Evolutionary conservation across 192 early-diverging fungal species (phyloP), one percentile per base, ranked within the genome.

Genomic region (Chytriomyces sp.): DNA sequence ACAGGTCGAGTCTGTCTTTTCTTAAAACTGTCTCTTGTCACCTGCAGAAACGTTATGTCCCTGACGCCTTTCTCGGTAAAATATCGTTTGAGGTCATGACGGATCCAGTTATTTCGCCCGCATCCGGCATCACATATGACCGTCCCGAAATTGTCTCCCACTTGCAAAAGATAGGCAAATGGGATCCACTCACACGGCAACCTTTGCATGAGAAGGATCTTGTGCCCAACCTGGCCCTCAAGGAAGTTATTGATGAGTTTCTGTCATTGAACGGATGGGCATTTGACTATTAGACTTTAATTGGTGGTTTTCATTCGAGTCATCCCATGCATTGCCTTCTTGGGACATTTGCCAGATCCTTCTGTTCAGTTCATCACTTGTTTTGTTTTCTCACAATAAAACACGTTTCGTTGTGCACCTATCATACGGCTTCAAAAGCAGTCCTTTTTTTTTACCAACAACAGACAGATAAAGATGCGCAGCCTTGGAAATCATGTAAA

Each of bases 1-100:
- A n/a, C n/a, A n/a, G 56, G 19, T 26, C 31, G 30, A 52, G 32
- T 36, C 0, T 2, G 17, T 30, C 3, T 36, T 37, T 41, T 64
- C 5, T 37, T 17, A 25, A 30, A 12, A 28, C 14, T 33, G 39
- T 41, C 49, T 64, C 22, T 7, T 44, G 30, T 54, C 8, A 30
- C 44, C 41, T 2, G 17, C 34, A 78, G 68, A 39, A 52, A 53
- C 60, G 78, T 5, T 60, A 85, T 38, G 83, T 89, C 2, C 89
- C 90, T 8, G 89, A 91, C 39, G 79, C 82, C 60, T 84, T 89
- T 60, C 44, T 82, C 49, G 90, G 82, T 28, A 87, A 92, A 73
- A 92, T 95, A 31, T 87, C 85, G 3, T 95, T 93, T 64, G 90
- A 93, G 61, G 76, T 94, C 34, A 93, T 95, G 91, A 86, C 87